Conservation (phyloP, 768 basidiomycete species). For the Chiua virens region DNA sequence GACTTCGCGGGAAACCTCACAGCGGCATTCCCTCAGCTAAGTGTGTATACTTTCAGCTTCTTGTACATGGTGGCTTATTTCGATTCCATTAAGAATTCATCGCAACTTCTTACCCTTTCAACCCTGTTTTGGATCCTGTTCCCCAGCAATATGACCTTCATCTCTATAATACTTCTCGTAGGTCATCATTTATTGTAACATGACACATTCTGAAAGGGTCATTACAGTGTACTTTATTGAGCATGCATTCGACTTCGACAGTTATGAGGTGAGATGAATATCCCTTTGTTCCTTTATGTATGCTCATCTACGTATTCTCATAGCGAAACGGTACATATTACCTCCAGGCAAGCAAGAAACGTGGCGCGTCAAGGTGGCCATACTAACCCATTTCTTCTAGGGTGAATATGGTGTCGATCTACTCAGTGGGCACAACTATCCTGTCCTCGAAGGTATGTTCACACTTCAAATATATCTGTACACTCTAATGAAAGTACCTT, state of each 20-base stretch:
- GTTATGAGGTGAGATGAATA: slow-evolving; percentile 34
- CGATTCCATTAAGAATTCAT: slow-evolving; percentile 45
- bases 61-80: slow-evolving; percentile 8
- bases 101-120: slow-evolving; percentile 46
- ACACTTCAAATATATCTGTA: not conserved
- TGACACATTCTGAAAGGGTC: not conserved
- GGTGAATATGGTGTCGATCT: slow-evolving; percentile 59
- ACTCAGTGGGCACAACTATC: slow-evolving; percentile 54
- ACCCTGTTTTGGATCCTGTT: slow-evolving; percentile 47
- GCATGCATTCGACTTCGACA: slow-evolving; percentile 50
- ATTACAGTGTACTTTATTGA: slow-evolving; percentile 39
- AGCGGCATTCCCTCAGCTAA: slow-evolving; percentile 47
- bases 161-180: slow-evolving; percentile 49
- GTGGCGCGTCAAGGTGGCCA: too few relatives aligned
- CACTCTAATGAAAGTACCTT: not conserved
- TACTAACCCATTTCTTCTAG: slow-evolving; percentile 4
- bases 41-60: slow-evolving; percentile 32
- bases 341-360: slow-evolving; percentile 34
- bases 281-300: not conserved
- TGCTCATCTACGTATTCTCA: not conserved
- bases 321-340: slow-evolving; percentile 60
- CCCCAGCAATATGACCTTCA: slow-evolving; percentile 56
- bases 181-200: not conserved
- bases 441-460: slow-evolving; percentile 48
- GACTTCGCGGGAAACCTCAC: slow-evolving; percentile 46